Percentiles rank a stretch among this genome's conserved stretches.
These are phyloP conservation scores for Neurospora terricola DNA, from an alignment of 495 filamentous ascomycete species.

Conservation along the genomic window DNA sequence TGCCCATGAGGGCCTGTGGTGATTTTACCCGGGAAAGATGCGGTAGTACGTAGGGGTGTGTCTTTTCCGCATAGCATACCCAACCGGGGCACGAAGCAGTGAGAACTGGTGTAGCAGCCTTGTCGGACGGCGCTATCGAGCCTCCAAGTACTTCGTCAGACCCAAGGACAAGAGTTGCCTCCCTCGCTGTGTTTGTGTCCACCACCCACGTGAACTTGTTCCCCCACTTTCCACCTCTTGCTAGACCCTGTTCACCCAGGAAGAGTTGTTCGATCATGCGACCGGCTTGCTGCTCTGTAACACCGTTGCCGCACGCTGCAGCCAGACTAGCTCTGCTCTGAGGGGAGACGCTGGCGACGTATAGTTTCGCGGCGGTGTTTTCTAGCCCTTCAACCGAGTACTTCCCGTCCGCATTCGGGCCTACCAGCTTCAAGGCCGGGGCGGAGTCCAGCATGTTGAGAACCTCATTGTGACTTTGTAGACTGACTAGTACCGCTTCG, in stretches of 20 bases:
- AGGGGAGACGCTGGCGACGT: slow-evolving; percentile 84
- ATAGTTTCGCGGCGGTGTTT: slow-evolving; percentile 51
- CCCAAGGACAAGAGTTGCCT: slow-evolving; percentile 65
- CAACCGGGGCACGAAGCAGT: slow-evolving; percentile 92
- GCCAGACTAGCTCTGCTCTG: slow-evolving; percentile 83
- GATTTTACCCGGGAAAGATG: slow-evolving; percentile 89
- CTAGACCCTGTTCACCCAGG: slow-evolving; percentile 56
- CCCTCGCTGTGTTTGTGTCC: slow-evolving; percentile 72
- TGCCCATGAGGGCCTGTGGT: slow-evolving; percentile 85
- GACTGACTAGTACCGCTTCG: slow-evolving; percentile 83
- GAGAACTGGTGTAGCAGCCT: slow-evolving; percentile 57
- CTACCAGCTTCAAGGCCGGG: slow-evolving; percentile 37
- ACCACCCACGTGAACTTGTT: slow-evolving; percentile 80
- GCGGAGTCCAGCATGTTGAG: slow-evolving; percentile 66
- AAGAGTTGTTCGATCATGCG: slow-evolving; percentile 78
- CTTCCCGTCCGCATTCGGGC: slow-evolving; percentile 7
- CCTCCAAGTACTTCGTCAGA: slow-evolving; percentile 59
- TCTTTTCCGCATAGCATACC: slow-evolving; percentile 98
- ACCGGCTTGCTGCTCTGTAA: slow-evolving; percentile 62
- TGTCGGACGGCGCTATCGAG: slow-evolving; percentile 7
- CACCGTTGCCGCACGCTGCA: slow-evolving; percentile 63
- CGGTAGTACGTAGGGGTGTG: slow-evolving; percentile 83
- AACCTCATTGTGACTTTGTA: slow-evolving; percentile 89
- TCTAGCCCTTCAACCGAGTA: slow-evolving; percentile 25
- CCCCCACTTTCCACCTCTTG: slow-evolving; percentile 54